A percentile compares a stretch with the other conserved stretches of the same genome.
These are phyloP conservation scores for Teratosphaeria viscida DNA, from an alignment of 2,329 filamentous ascomycete genomes.

Conservation along the genomic window DNA sequence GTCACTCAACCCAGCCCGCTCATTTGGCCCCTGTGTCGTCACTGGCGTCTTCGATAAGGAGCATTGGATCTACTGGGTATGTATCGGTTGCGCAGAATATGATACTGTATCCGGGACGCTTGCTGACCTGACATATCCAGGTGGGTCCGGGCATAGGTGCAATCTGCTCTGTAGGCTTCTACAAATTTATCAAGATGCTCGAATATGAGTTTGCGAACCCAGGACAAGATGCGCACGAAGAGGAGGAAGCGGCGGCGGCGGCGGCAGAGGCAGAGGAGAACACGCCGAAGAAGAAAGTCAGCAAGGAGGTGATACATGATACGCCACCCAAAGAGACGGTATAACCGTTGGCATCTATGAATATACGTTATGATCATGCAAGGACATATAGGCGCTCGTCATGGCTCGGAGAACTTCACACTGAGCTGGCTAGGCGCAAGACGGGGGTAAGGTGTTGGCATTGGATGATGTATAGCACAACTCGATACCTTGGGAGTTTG, in stretches of 20 bases:
- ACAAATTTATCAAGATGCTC: conserved; percentile 19
- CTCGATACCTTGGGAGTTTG: too few relatives aligned
- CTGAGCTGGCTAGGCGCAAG: too few relatives aligned
- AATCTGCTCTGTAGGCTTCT: conserved; percentile 14
- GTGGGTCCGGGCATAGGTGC: conserved; percentile 10
- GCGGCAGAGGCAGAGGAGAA: conserved; percentile 2
- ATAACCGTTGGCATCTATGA: background rate
- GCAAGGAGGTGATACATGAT: background rate
- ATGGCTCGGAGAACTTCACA: too few relatives aligned
- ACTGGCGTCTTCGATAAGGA: conserved; percentile 18
- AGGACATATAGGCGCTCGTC: too few relatives aligned
- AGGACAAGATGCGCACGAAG: conserved; percentile 14
- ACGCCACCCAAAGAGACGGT: background rate
- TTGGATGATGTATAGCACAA: too few relatives aligned
- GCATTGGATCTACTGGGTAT: conserved; percentile 23
- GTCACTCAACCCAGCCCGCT: conserved; percentile 27
- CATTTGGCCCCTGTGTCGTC: conserved; percentile 25
- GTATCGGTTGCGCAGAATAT: background rate
- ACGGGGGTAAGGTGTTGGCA: too few relatives aligned
- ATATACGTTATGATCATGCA: too few relatives aligned
- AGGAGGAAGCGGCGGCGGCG: conserved; percentile 2
- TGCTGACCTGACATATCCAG: conserved; percentile 7
- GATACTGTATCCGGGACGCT: conserved; percentile 1
- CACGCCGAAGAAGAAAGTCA: conserved; percentile 3
- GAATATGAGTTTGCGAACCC: conserved; percentile 23